Conservation (phyloP, 2,329 filamentous ascomycete genomes). For the Penicillium freii region DNA sequence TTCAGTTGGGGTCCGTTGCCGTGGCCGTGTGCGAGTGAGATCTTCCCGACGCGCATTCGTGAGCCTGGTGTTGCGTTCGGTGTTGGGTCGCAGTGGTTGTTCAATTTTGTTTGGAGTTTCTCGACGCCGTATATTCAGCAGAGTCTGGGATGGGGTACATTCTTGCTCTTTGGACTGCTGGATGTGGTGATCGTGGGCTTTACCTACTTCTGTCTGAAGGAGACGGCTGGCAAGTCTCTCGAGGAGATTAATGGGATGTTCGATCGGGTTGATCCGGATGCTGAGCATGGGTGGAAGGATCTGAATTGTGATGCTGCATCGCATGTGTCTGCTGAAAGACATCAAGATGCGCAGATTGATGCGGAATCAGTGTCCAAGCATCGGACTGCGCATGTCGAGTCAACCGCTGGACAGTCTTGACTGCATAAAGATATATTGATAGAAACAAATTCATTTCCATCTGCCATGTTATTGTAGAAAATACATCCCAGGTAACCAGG, state of each 20-base stretch:
- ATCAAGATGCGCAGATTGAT: background rate
- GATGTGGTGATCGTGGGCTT: constrained; percentile 50
- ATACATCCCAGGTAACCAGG: background rate
- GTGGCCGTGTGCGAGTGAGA: constrained; percentile 41
- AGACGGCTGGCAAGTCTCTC: constrained; percentile 55
- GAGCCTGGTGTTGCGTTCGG: constrained; percentile 42
- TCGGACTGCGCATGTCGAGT: constrained; percentile 14
- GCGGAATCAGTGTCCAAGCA: constrained; percentile 8
- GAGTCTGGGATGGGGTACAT: constrained; percentile 49
- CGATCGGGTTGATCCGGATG: constrained; percentile 30
- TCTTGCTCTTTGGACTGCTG: constrained; percentile 45
- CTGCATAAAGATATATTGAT: background rate
- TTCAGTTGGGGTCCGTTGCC: constrained; percentile 43
- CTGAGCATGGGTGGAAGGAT: constrained; percentile 16
- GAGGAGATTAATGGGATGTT: constrained; percentile 59
- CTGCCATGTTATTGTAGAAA: constrained; percentile 5
- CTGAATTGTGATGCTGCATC: background rate
- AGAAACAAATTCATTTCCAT: constrained; percentile 3
- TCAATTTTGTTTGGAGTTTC: constrained; percentile 44
- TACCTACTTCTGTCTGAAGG: constrained; percentile 54
- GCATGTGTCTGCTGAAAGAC: background rate
- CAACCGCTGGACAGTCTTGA: constrained; percentile 14
- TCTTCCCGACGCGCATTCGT: constrained; percentile 41
- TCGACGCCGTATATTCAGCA: constrained; percentile 45
- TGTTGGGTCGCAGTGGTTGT: constrained; percentile 42